phyloP scores from a whole-genome alignment of 306 rosid genomes.

The Cajanus cajan region DNA sequence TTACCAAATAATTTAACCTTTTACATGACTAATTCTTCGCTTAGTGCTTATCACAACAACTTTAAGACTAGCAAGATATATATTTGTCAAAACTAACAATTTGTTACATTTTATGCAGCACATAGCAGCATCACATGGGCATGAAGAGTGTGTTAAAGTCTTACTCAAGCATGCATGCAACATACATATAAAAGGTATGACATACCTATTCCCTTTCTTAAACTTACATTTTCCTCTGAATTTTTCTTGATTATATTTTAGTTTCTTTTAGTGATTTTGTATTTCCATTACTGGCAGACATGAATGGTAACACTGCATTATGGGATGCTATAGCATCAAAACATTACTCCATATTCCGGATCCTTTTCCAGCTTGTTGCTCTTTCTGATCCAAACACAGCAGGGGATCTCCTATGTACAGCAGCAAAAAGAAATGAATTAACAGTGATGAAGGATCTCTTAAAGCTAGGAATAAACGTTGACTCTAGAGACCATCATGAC shows the following conservation, averaged over 20 bases:
- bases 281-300: constrained; percentile 47
- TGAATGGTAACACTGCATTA: constrained; percentile 66
- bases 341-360: constrained; percentile 62
- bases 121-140: constrained; percentile 76
- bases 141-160: constrained; percentile 68
- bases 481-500: constrained; percentile 51
- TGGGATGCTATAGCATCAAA: constrained; percentile 77
- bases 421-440: constrained; percentile 53
- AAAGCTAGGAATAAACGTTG: constrained; percentile 60
- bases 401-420: constrained; percentile 63
- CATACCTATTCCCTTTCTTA: background rate
- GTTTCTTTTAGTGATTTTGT: background rate
- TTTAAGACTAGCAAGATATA: background rate
- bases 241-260: background rate
- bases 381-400: constrained; percentile 52
- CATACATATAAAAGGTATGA: constrained; percentile 57
- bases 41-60: background rate
- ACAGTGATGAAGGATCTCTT: constrained; percentile 57
- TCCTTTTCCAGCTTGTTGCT: constrained; percentile 52
- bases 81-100: constrained; percentile 22
- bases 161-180: constrained; percentile 66
- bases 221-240: background rate
- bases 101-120: constrained; percentile 48
- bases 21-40: background rate
- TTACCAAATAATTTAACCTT: background rate